Evolutionary conservation across 805 yeast genomes (phyloP).

Genomic region (Candida dendrica): DNA sequence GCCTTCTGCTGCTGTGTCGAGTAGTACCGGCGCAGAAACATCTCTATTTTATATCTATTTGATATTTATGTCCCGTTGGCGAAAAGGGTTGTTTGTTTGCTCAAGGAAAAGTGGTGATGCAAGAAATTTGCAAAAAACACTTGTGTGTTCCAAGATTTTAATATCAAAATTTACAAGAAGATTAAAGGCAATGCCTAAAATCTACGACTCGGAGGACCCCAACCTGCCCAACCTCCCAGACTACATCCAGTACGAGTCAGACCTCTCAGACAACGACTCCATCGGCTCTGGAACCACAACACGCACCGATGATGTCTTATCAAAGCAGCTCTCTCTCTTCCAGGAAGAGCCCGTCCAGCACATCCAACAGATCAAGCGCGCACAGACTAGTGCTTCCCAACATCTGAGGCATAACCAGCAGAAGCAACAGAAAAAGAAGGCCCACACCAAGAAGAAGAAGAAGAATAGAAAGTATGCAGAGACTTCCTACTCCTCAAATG

Average conservation of each 20-base stretch:
- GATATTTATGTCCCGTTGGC: no score
- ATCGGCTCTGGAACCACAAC: neutral
- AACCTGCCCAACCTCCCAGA: slow-evolving; percentile 32
- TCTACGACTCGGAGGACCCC: slow-evolving; percentile 37
- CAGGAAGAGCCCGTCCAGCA: neutral
- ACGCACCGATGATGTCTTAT: neutral
- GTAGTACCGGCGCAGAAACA: no score
- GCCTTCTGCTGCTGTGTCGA: slow-evolving; percentile 11
- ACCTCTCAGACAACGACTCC: slow-evolving; percentile 5
- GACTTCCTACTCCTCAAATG: slow-evolving; percentile 27
- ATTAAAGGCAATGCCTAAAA: slow-evolving; percentile 1
- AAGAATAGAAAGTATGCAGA: slow-evolving; percentile 25
- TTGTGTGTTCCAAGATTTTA: no score
- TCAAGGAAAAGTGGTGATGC: neutral
- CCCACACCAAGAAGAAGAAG: slow-evolving; percentile 3
- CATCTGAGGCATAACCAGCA: neutral
- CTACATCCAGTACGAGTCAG: slow-evolving; percentile 17
- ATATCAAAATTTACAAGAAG: neutral
- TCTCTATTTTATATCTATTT: no score
- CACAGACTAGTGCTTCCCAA: no score
- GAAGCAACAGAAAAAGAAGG: slow-evolving; percentile 4
- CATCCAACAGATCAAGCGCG: neutral
- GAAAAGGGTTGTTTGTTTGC: no score
- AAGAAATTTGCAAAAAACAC: neutral
- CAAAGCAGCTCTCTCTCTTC: neutral